Evolutionary conservation across 495 filamentous ascomycete genomes (phyloP), one percentile per base, ranked within the genome.

Genomic region (Xylaria nigripes): DNA sequence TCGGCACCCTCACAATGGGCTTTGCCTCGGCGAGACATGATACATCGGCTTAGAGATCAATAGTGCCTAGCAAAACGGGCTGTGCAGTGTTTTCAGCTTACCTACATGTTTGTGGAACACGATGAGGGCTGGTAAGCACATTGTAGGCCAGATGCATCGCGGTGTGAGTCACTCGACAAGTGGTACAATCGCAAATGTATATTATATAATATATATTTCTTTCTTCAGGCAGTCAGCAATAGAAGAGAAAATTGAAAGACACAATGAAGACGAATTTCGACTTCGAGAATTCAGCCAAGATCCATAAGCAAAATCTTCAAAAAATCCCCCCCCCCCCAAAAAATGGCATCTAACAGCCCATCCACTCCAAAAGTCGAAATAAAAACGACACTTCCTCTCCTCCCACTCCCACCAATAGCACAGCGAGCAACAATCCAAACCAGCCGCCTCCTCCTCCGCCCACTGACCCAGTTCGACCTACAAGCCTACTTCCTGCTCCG

Each of bases 381-480:
- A 24, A 44, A 32, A 24, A 69, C 69, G 29, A 72, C 65, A 2
- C 59, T 67, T 22, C 70, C 71, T 8, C 47, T 50, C 27, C 29
- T 27, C 15, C 69, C 70, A 0, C 38, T 67, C 2, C 61, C 59
- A 0, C 55, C 55, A 3, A 59, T 54, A 48, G 4, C 51, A 0
- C 43, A 42, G 8, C 60, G 67, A 15, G 19, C 45, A 1, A 46
- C 61, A 1, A 56, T 76, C 36, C 48, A 29, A 27, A 78, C 74
- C 6, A 54, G 62, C 15, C 70, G 74, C 7, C 64, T 78, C 22
- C 51, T 72, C 48, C 48, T 77, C 29, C 73, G 75, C 3, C 55
- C 68, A 0, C 52, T 68, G 13, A 40, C 19, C 24, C 12, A 53
- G 6, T 55, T 51, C 27, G 75, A 78, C 51, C 36, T 72, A 1